phyloP scores from a whole-genome alignment of 805 yeast genomes.

The Teunomyces atbi region DNA sequence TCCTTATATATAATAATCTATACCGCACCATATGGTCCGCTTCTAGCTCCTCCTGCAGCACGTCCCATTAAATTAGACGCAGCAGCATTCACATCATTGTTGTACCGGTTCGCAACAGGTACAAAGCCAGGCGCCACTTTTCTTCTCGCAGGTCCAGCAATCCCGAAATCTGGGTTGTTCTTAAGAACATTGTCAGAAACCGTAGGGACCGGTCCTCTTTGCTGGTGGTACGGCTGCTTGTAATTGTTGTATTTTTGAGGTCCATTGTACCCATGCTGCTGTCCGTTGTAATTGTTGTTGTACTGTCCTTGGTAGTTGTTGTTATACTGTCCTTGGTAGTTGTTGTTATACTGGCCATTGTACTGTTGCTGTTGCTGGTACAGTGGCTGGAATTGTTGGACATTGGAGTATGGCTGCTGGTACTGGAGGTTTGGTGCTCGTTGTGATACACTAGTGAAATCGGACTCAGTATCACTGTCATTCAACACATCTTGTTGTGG shows the following conservation, averaged over 20 bases:
- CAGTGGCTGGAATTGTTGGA: conserved; percentile 13
- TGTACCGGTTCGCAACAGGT: conserved; percentile 19
- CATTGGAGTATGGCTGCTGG: conserved; percentile 8
- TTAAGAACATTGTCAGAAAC: conserved; percentile 38
- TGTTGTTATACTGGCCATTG: conserved; percentile 3
- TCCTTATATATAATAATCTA: conserved; percentile 3
- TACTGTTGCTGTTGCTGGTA: conserved; percentile 18
- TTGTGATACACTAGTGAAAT: conserved; percentile 77
- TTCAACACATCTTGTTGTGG: conserved; percentile 9
- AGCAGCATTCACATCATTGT: conserved; percentile 10
- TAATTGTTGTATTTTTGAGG: neutral
- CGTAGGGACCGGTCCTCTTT: conserved; percentile 19
- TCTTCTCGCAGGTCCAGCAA: conserved; percentile 14
- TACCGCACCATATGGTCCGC: conserved; percentile 23
- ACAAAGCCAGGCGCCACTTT: conserved; percentile 20
- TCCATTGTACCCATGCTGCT: neutral
- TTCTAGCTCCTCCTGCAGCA: conserved; percentile 11
- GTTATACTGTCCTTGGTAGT: conserved; percentile 9
- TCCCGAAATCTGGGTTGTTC: conserved; percentile 41
- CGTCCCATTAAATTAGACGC: conserved; percentile 16
- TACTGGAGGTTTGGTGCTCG: conserved; percentile 66
- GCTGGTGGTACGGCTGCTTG: conserved; percentile 13
- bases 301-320: conserved; percentile 3
- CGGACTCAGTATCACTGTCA: conserved; percentile 51
- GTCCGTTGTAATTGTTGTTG: conserved; percentile 9